Evolutionary conservation across 805 yeast species (phyloP).

Genomic region (Ogataea siamensis): DNA sequence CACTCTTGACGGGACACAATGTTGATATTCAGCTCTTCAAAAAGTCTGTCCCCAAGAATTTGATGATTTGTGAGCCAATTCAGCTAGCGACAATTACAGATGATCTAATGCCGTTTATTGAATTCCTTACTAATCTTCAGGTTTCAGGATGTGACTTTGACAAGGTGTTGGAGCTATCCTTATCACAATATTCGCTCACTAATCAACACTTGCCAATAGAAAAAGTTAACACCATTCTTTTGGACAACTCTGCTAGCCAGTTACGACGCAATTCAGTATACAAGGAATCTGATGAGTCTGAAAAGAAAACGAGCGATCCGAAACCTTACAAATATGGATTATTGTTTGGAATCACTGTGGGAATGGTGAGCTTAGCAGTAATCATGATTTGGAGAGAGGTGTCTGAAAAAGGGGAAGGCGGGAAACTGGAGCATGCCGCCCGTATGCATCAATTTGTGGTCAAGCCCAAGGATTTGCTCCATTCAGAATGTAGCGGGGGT

Average conservation of each 20-base stretch:
- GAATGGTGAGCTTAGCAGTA: constrained; percentile 31
- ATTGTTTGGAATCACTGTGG: constrained; percentile 29
- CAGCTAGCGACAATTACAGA: constrained; percentile 27
- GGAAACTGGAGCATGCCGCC: constrained; percentile 2
- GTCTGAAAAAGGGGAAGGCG: not conserved
- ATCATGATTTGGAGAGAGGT: constrained; percentile 28
- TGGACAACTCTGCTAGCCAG: constrained; percentile 20
- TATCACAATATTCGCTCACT: constrained; percentile 8
- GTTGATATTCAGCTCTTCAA: constrained; percentile 10
- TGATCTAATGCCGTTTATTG: constrained; percentile 33
- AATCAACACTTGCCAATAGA: constrained; percentile 14
- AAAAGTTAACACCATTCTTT: constrained; percentile 25
- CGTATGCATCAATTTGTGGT: constrained; percentile 9
- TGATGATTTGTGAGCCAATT: constrained; percentile 36
- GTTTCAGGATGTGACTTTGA: constrained; percentile 16
- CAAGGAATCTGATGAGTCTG: constrained; percentile 1
- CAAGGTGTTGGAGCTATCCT: constrained; percentile 12
- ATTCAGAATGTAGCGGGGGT: constrained; percentile 15
- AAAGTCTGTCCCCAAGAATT: constrained; percentile 15
- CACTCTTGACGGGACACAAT: constrained; percentile 21
- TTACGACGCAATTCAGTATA: constrained; percentile 6
- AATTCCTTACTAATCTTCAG: constrained; percentile 31
- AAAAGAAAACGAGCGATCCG: constrained; percentile 8
- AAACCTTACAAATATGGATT: constrained; percentile 13
- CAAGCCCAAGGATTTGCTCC: constrained; percentile 10